Evolutionary conservation across 2,329 filamentous ascomycete species (phyloP), one percentile per base, ranked within the genome.

Genomic region (Penicillium fuscoglaucum): DNA sequence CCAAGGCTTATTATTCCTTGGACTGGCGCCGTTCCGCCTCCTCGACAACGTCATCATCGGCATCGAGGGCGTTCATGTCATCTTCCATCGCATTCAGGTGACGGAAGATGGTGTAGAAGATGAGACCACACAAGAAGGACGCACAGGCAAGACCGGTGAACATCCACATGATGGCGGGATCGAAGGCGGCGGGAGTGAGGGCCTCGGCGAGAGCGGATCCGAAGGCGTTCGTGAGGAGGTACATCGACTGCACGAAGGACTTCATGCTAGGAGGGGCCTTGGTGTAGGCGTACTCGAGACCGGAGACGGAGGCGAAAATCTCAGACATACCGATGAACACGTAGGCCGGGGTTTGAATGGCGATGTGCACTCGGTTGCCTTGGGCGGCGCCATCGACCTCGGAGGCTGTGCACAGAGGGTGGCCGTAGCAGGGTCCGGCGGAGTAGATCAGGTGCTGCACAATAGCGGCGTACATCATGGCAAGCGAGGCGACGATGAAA

Each of bases 251-350:
- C 29, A 87, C 82, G 15, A 83, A 84, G 0, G 83, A 85, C 71
- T 87, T 84, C 87, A 90, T 89, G 70, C 80, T 84, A 43, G 83
- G 82, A 2, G 88, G 88, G 0, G 88, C 88, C 74, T 90, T 90
- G 68, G 87, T 89, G 74, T 87, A 90, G 19, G 87, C 88, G 64
- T 90, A 90, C 71, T 91, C 88, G 12, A 89, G 81, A 60, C 85
- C 84, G 1, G 87, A 89, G 60, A 90, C 85, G 12, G 84, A 87
- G 47, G 85, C 85, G 57, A 86, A 78, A 58, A 83, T 81, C 69
- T 89, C 86, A 2, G 83, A 78, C 15, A 79, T 54, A 70, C 76
- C 76, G 56, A 80, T 79, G 59, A 79, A 69, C 44, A 80, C 61
- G 63, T 80, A 78, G 33, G 76, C 76, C 2, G 77, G 77, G 6